Conservation (phyloP, 805 yeast species). For the Yarrowia deformans region DNA sequence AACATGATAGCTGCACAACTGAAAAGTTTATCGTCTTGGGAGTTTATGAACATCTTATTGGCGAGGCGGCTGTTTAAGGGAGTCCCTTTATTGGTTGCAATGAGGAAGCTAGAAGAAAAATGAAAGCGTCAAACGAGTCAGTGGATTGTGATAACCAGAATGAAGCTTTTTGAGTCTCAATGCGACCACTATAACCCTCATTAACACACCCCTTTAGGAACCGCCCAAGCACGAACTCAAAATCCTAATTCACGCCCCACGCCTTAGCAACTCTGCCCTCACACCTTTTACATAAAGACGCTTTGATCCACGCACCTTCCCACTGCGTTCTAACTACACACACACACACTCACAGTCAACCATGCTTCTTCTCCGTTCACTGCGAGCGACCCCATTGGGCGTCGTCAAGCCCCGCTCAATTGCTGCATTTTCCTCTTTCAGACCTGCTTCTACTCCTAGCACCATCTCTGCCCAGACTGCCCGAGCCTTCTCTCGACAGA, state of each 20-base stretch:
- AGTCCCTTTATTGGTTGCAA: not conserved
- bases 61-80: not conserved
- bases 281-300: not conserved
- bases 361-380: conserved; percentile 20
- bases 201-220: not conserved
- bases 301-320: conserved; percentile 1
- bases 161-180: not conserved
- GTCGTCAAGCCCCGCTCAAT: conserved; percentile 8
- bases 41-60: conserved; percentile 5
- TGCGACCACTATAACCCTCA: not conserved
- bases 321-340: not conserved
- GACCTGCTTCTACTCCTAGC: not conserved
- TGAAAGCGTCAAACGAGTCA: too few species aligned
- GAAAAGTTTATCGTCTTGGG: conserved; percentile 28
- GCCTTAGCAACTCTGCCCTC: conserved; percentile 19
- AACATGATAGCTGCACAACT: conserved; percentile 18
- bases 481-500: conserved; percentile 8
- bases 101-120: not conserved
- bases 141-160: not conserved
- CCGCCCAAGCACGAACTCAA: conserved; percentile 10
- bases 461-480: not conserved
- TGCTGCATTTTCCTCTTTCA: not conserved
- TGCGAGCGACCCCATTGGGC: conserved; percentile 15
- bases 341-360: not conserved
- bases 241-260: not conserved